Conservation (phyloP, 2,329 filamentous ascomycete genomes). For the Epichloe uncinata region DNA sequence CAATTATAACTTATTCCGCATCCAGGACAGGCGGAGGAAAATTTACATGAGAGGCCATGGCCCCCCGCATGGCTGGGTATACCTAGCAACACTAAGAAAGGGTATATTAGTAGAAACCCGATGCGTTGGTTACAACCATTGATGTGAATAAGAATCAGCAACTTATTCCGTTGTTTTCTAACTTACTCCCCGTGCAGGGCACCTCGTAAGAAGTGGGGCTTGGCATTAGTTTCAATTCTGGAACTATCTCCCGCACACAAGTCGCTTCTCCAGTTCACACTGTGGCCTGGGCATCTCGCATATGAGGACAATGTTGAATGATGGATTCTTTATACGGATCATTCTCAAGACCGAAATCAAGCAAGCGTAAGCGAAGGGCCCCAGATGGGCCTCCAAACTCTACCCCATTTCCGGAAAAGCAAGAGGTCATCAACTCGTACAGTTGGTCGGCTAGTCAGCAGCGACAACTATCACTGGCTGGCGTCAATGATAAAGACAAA, state of each 20-base stretch:
- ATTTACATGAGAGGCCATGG: no score
- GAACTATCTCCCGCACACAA: neutral
- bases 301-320: neutral
- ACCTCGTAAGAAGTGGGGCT: neutral
- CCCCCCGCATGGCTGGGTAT: no score
- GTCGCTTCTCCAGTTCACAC: neutral
- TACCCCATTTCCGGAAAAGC: slow-evolving; percentile 12
- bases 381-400: slow-evolving; percentile 5
- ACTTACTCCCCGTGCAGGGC: no score
- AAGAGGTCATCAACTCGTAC: slow-evolving; percentile 37
- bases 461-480: slow-evolving; percentile 39
- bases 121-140: no score
- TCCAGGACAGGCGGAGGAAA: no score
- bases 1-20: no score
- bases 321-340: neutral
- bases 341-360: neutral
- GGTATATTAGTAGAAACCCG: no score
- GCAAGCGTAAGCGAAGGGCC: slow-evolving; percentile 2
- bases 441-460: slow-evolving; percentile 40
- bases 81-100: no score
- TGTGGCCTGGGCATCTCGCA: neutral
- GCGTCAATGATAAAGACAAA: slow-evolving; percentile 34
- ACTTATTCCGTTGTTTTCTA: no score
- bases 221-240: neutral
- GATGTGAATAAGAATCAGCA: no score